Evolutionary conservation across 2,329 filamentous ascomycete genomes (phyloP).

Genomic region (Penicillium sp.): DNA sequence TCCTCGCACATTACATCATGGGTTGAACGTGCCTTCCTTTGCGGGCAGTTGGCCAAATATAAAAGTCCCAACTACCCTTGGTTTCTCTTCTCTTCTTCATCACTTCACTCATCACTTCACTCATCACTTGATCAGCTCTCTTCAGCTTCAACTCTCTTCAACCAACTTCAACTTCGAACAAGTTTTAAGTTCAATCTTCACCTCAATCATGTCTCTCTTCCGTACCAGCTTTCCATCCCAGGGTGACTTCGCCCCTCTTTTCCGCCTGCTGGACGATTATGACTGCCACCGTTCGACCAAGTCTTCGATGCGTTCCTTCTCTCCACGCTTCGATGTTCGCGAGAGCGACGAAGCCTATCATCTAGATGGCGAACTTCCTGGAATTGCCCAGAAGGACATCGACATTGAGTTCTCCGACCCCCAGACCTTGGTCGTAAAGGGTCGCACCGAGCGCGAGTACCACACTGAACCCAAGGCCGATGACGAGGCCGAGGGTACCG

Average conservation of each 20-base stretch:
- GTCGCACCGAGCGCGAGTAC: slow-evolving; percentile 45
- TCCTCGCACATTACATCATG: background rate
- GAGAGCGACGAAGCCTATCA: slow-evolving; percentile 50
- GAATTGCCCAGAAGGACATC: slow-evolving; percentile 51
- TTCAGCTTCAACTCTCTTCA: background rate
- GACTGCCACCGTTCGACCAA: slow-evolving; percentile 20
- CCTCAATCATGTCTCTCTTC: slow-evolving; percentile 41
- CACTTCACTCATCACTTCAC: background rate
- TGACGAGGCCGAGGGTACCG: slow-evolving; percentile 42
- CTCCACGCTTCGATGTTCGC: slow-evolving; percentile 53
- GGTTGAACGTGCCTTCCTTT: background rate
- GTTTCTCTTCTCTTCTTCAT: background rate
- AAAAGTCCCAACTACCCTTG: background rate
- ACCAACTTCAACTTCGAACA: background rate
- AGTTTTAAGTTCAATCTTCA: background rate
- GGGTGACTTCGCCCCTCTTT: slow-evolving; percentile 49
- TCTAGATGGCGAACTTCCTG: slow-evolving; percentile 55
- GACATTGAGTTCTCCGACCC: slow-evolving; percentile 54
- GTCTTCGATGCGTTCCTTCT: slow-evolving; percentile 35
- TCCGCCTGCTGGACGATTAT: slow-evolving; percentile 53
- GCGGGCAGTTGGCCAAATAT: background rate
- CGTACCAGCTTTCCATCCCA: slow-evolving; percentile 28
- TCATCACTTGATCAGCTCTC: background rate
- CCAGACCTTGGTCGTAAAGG: slow-evolving; percentile 52
- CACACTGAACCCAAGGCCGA: slow-evolving; percentile 51